Percentiles rank a stretch among this genome's conserved stretches.
Conservation (phyloP, 2,329 filamentous ascomycete genomes). For the Penicillium sumatraense region DNA sequence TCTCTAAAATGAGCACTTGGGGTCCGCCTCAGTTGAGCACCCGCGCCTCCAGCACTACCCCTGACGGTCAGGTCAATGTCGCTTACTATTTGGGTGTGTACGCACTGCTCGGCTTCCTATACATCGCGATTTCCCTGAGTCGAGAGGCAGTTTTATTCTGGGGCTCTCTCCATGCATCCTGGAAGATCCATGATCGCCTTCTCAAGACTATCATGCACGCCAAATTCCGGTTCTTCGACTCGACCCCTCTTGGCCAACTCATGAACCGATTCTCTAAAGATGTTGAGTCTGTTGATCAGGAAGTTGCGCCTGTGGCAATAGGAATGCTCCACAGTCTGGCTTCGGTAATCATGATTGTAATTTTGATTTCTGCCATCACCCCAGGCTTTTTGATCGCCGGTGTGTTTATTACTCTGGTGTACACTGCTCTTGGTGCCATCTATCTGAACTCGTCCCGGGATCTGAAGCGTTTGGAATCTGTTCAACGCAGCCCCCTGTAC, state of each 20-base stretch:
- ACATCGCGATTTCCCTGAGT: conserved; percentile 78
- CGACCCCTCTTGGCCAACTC: conserved; percentile 90
- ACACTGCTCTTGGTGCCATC: conserved; percentile 80
- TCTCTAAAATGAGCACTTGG: conserved; percentile 39
- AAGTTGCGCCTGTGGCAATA: conserved; percentile 90
- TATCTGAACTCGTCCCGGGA: conserved; percentile 94
- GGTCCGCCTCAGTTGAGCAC: conserved; percentile 34
- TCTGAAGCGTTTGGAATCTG: conserved; percentile 90
- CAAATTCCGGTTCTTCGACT: conserved; percentile 97
- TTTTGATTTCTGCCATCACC: conserved; percentile 85
- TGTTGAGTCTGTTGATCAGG: conserved; percentile 91
- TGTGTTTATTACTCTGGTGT: conserved; percentile 80
- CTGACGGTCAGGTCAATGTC: conserved; percentile 67
- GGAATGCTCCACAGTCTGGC: conserved; percentile 69
- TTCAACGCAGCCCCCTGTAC: conserved; percentile 92
- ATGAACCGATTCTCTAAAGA: conserved; percentile 99
- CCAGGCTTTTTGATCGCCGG: conserved; percentile 88
- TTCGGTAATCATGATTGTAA: conserved; percentile 80
- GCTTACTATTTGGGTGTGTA: conserved; percentile 84
- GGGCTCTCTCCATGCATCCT: conserved; percentile 86
- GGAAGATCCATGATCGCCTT: conserved; percentile 77
- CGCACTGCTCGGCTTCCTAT: conserved; percentile 75
- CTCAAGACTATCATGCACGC: conserved; percentile 82
- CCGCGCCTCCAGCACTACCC: conserved; percentile 15
- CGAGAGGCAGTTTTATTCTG: conserved; percentile 90